Evolutionary conservation across 2,329 filamentous ascomycete genomes (phyloP).

Genomic region (Metarhizium guizhouense): DNA sequence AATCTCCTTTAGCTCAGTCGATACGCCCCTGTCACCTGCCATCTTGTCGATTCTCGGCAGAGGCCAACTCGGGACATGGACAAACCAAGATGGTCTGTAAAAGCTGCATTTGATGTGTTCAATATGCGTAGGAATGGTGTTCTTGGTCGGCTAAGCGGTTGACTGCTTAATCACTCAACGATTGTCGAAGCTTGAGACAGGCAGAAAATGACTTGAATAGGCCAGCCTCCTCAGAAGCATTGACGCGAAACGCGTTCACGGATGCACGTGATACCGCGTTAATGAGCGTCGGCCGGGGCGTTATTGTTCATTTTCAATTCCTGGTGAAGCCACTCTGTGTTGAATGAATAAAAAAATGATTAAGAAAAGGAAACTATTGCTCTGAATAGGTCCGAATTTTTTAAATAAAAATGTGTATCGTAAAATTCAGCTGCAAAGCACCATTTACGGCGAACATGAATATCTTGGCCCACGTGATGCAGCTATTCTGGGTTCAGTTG

Average conservation of each 20-base stretch:
- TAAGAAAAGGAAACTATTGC: no score
- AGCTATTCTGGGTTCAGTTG: conserved; percentile 15
- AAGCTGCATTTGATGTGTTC: neutral
- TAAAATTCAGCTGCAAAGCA: neutral
- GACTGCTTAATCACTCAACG: neutral
- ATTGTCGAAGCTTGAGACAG: neutral
- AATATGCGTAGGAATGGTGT: neutral
- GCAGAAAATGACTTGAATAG: neutral
- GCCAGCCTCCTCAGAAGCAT: neutral
- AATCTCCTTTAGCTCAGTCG: neutral
- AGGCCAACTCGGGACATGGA: neutral
- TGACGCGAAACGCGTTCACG: conserved; percentile 21
- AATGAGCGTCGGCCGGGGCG: conserved; percentile 7
- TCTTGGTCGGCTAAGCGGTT: neutral
- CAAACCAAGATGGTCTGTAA: neutral
- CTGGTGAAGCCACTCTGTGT: neutral
- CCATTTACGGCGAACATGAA: neutral
- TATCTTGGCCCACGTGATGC: neutral
- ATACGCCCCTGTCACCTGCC: neutral
- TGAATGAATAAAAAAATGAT: neutral
- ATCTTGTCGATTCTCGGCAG: neutral
- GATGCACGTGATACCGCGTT: conserved; percentile 27
- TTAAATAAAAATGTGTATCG: no score
- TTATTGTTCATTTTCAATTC: neutral
- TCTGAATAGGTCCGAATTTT: no score